Evolutionary conservation across 208 protist genomes (phyloP).

Genomic region (Novymonas esmeraldas): DNA sequence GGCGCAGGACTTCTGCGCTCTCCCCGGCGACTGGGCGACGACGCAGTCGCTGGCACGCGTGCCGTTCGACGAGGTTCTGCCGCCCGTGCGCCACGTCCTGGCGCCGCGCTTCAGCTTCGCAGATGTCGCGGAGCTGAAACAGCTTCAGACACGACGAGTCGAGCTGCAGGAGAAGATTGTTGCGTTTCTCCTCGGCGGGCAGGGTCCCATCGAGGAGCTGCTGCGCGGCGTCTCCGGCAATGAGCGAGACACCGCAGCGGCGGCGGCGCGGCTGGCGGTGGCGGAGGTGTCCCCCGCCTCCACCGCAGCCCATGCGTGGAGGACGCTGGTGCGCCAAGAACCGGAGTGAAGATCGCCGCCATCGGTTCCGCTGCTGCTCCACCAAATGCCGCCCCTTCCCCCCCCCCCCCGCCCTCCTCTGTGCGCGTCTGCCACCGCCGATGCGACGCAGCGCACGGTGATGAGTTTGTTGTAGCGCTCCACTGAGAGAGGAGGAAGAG

Average conservation of each 20-base stretch:
- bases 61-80: constrained; percentile 41
- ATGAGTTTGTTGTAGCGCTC: no score
- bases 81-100: constrained; percentile 65
- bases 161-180: constrained; percentile 53
- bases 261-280: constrained; percentile 23
- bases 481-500: no score
- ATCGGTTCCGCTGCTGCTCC: no score
- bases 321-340: no score
- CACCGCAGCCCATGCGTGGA: constrained; percentile 23
- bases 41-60: constrained; percentile 34
- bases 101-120: constrained; percentile 76
- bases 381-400: no score
- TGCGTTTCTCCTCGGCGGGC: constrained; percentile 11
- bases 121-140: constrained; percentile 56
- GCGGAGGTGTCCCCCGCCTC: constrained; percentile 1
- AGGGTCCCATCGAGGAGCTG: constrained; percentile 8
- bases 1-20: constrained; percentile 50
- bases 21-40: constrained; percentile 59
- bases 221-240: constrained; percentile 8
- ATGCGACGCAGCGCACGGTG: no score
- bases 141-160: constrained; percentile 55
- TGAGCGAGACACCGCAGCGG: constrained; percentile 16
- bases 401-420: no score
- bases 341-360: no score
- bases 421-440: no score